Evolutionary conservation across 2,329 filamentous ascomycete species (phyloP), one percentile per base, ranked within the genome.

Genomic region (Pseudogymnoascus sp.): DNA sequence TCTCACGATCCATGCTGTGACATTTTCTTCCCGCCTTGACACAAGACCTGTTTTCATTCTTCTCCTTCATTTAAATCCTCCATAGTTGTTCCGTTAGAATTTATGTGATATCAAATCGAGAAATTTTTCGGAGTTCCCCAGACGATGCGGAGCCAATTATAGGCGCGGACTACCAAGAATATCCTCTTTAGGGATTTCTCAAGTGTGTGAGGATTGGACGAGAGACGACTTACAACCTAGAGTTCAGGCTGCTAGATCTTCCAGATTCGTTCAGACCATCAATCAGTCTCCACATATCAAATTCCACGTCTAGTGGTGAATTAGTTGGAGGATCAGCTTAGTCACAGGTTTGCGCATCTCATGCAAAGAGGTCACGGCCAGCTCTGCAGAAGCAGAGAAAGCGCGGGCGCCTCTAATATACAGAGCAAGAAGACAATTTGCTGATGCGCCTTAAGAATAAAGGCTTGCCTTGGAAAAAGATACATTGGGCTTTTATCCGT

Each of bases 191-290:
- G 48, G 48, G 48, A 21, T 39, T 19, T 11, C 8, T 43, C 39
- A 43, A 43, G 16, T 43, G 39, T 4, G 39, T 43, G 39, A 43
- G 39, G 39, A 43, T 43, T 4, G 16, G 39, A 43, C 39, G 16
- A 21, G 39, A 43, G 39, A 6, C 39, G 6, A 43, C 39, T 43
- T 43, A 43, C 21, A 57, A 57, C 51, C 13, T 57, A 57, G 51
- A 57, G 51, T 57, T 57, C 13, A 57, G 51, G 51, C 51, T 57
- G 51, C 23, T 57, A 57, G 51, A 57, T 31, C 51, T 57, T 57
- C 51, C 21, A 28, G 23, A 57, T 57, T 57, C 51, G 21, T 57
- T 57, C 21, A 57, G 4, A 28, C 48, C 48, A 28, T 57, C 48
- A 28, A 57, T 57, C 21, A 11, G 48, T 57, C 48, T 28, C 23